A percentile compares a stretch with the other conserved stretches of the same genome.
Evolutionary conservation across 2,329 filamentous ascomycete genomes (phyloP).

Genomic region (Fonsecaea monophora): DNA sequence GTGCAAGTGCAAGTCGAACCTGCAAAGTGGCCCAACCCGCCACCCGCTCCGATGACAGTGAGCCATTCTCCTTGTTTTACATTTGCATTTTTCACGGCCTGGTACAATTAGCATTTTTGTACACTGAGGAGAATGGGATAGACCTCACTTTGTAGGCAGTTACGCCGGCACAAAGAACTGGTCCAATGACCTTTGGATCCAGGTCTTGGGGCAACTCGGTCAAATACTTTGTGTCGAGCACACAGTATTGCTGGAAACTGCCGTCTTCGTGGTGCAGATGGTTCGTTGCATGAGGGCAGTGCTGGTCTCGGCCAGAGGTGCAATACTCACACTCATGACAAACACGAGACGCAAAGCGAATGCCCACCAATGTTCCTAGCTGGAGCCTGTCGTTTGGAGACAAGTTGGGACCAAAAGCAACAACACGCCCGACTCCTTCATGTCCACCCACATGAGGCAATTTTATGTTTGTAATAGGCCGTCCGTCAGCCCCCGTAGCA

Average conservation of each 20-base stretch:
- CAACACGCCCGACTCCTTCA: constrained; percentile 54
- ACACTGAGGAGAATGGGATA: neutral
- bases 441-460: constrained; percentile 56
- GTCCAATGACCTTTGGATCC: constrained; percentile 51
- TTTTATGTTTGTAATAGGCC: constrained; percentile 54
- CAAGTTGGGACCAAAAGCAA: constrained; percentile 47
- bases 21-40: constrained; percentile 55
- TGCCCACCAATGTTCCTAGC: constrained; percentile 52
- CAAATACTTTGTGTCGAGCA: constrained; percentile 54
- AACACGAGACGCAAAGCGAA: constrained; percentile 52
- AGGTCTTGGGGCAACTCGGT: constrained; percentile 53
- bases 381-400: constrained; percentile 43
- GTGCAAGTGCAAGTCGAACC: constrained; percentile 40
- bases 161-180: constrained; percentile 54
- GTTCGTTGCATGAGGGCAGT: constrained; percentile 52
- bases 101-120: constrained; percentile 8
- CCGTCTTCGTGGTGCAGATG: constrained; percentile 57
- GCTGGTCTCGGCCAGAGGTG: constrained; percentile 50
- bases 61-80: constrained; percentile 51
- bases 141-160: constrained; percentile 52
- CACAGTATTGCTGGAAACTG: constrained; percentile 55
- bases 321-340: constrained; percentile 55
- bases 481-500: constrained; percentile 48
- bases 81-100: constrained; percentile 53
- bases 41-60: constrained; percentile 55